Percentiles rank a stretch among this genome's conserved stretches.
Conservation (phyloP, 2,329 filamentous ascomycete species). For the Monosporascus sp. region DNA sequence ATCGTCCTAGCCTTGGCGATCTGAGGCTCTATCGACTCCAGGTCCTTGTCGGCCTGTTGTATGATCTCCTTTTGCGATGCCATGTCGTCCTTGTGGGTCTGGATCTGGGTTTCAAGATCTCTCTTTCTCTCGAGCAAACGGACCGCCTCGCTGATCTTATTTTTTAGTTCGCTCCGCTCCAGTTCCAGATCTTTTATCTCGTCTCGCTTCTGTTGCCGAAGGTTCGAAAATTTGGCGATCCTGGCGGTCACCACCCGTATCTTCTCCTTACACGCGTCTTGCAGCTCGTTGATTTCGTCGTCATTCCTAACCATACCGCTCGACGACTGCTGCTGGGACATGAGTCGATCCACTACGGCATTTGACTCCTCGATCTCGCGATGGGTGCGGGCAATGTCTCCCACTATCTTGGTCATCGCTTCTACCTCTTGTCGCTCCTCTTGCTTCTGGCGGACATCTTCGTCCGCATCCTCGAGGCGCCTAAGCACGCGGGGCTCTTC, state of each 20-base stretch:
- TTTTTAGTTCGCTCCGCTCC: constrained; percentile 68
- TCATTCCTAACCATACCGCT: constrained; percentile 61
- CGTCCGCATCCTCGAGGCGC: constrained; percentile 64
- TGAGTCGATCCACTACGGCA: constrained; percentile 67
- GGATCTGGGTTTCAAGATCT: constrained; percentile 64
- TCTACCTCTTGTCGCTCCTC: constrained; percentile 68
- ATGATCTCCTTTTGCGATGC: constrained; percentile 65
- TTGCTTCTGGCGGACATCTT: constrained; percentile 57
- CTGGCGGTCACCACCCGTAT: constrained; percentile 58
- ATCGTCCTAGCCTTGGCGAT: constrained; percentile 70
- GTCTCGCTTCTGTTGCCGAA: constrained; percentile 67
- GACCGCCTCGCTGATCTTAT: constrained; percentile 64
- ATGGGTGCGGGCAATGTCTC: constrained; percentile 67
- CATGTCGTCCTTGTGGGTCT: constrained; percentile 65
- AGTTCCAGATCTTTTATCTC: constrained; percentile 68
- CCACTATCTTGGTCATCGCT: constrained; percentile 68
- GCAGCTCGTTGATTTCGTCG: constrained; percentile 78
- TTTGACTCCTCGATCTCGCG: constrained; percentile 68
- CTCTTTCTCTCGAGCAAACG: constrained; percentile 79
- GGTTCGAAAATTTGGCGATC: constrained; percentile 60
- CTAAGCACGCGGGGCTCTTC: constrained; percentile 57
- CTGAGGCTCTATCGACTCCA: constrained; percentile 69
- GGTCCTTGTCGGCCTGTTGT: constrained; percentile 63
- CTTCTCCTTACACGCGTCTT: constrained; percentile 62
- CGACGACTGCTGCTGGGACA: constrained; percentile 69